Conservation (phyloP, 2,329 filamentous ascomycete species). For the Talaromyces sp. region DNA sequence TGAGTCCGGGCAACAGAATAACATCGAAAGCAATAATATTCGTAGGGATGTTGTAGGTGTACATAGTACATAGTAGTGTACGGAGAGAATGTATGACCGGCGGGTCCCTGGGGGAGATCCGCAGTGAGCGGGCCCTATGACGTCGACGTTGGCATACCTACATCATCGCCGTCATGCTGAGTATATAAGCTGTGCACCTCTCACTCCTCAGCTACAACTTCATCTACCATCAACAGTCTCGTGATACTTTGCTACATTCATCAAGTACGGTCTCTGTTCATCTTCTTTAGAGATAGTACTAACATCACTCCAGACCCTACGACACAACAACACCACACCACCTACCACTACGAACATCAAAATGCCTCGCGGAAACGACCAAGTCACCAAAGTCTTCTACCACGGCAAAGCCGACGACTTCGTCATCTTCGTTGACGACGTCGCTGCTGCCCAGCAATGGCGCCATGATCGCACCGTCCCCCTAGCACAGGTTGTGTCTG, state of each 20-base stretch:
- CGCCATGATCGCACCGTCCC: slow-evolving; percentile 74
- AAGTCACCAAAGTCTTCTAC: slow-evolving; percentile 78
- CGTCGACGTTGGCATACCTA: slow-evolving; percentile 21
- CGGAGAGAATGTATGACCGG: neutral
- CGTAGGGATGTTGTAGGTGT: neutral
- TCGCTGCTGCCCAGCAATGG: slow-evolving; percentile 64
- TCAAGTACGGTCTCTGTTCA: neutral
- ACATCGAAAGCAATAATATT: neutral
- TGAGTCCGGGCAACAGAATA: neutral
- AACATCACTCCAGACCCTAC: neutral
- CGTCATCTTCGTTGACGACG: slow-evolving; percentile 63
- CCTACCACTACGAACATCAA: slow-evolving; percentile 22
- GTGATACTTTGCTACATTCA: neutral
- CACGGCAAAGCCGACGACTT: slow-evolving; percentile 72
- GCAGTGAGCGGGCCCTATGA: slow-evolving; percentile 20
- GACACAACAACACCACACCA: neutral
- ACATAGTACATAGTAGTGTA: no score
- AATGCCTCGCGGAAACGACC: slow-evolving; percentile 71
- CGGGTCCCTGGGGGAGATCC: slow-evolving; percentile 20
- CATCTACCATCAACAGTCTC: neutral
- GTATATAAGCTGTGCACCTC: slow-evolving; percentile 6
- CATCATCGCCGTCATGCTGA: slow-evolving; percentile 17
- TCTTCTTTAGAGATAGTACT: neutral
- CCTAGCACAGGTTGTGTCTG: slow-evolving; percentile 77
- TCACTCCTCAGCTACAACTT: neutral